phyloP scores from a whole-genome alignment of 352 stramenopile genomes.

The Halophytophthora batemanensis region DNA sequence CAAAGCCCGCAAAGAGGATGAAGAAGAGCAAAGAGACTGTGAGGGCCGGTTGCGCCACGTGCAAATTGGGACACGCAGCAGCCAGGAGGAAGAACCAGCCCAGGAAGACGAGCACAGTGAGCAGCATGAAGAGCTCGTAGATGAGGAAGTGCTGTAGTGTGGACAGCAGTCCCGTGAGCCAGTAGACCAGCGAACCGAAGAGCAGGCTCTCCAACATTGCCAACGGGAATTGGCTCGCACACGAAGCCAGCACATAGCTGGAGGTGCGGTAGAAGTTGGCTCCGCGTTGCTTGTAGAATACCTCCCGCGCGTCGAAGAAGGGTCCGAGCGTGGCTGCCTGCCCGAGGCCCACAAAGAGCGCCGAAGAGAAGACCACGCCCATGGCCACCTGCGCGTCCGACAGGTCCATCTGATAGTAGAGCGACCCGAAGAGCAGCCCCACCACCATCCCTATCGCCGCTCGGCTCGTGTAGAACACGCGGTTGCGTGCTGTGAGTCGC shows the following conservation, averaged over 20 bases:
- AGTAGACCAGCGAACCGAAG: constrained; percentile 83
- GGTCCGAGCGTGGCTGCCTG: constrained; percentile 63
- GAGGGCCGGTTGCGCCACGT: constrained; percentile 40
- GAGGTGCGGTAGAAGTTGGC: constrained; percentile 82
- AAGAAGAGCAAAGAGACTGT: constrained; percentile 40
- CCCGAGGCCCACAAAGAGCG: constrained; percentile 76
- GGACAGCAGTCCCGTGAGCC: constrained; percentile 57
- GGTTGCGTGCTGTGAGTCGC: constrained; percentile 36
- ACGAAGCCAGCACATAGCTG: constrained; percentile 63
- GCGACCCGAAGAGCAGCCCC: constrained; percentile 33
- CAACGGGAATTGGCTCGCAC: constrained; percentile 34
- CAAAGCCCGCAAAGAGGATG: constrained; percentile 50
- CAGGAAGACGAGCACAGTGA: constrained; percentile 44
- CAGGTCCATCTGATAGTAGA: constrained; percentile 40
- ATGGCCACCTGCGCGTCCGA: constrained; percentile 32
- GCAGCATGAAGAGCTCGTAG: constrained; percentile 46
- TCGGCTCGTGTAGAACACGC: constrained; percentile 31
- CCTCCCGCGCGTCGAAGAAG: constrained; percentile 55
- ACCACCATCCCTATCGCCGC: constrained; percentile 32
- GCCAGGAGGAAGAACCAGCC: constrained; percentile 43
- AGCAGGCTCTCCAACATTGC: constrained; percentile 55
- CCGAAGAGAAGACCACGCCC: constrained; percentile 73
- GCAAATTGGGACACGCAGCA: constrained; percentile 26
- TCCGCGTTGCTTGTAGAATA: constrained; percentile 82
- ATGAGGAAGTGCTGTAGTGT: constrained; percentile 21